Evolutionary conservation across 139 green algal species (phyloP).

Genomic region (Picochlorum sp.): DNA sequence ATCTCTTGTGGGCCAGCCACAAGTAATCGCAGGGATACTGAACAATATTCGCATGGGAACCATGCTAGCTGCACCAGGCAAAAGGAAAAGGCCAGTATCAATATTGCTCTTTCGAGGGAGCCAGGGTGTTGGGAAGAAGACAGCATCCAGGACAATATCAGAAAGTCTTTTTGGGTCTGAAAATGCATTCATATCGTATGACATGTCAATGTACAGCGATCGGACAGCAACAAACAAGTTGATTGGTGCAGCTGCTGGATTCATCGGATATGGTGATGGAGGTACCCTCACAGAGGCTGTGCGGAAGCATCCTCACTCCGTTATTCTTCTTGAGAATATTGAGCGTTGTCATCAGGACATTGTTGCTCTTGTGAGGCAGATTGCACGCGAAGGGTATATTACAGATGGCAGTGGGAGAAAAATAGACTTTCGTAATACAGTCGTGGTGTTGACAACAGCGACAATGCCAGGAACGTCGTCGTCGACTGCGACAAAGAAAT

Average conservation of each 20-base stretch:
- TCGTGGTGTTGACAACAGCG: conserved; percentile 16
- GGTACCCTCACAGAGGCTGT: conserved; percentile 47
- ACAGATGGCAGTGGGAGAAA: conserved; percentile 22
- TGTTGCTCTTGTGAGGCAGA: conserved; percentile 14
- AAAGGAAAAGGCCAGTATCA: conserved; percentile 43
- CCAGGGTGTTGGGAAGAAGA: conserved; percentile 64
- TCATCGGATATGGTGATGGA: conserved; percentile 58
- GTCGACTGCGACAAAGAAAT: too few relatives aligned
- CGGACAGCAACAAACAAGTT: conserved; percentile 61
- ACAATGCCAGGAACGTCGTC: too few relatives aligned
- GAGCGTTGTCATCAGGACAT: conserved; percentile 23
- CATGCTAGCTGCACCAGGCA: conserved; percentile 26
- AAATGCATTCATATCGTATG: conserved; percentile 33
- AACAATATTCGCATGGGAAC: conserved; percentile 43
- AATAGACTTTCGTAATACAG: conserved; percentile 18
- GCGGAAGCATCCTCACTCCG: conserved; percentile 51
- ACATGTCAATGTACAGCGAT: conserved; percentile 58
- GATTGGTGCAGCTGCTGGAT: conserved; percentile 73
- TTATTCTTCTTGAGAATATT: conserved; percentile 54
- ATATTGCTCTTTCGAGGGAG: conserved; percentile 67
- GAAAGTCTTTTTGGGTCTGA: conserved; percentile 48
- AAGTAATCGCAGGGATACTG: conserved; percentile 39
- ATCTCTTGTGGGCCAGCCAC: conserved; percentile 50
- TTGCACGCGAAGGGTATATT: conserved; percentile 17
- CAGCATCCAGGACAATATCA: conserved; percentile 54